These are phyloP conservation scores for Candida pini DNA, from an alignment of 805 yeast species.

Conservation along the genomic window DNA sequence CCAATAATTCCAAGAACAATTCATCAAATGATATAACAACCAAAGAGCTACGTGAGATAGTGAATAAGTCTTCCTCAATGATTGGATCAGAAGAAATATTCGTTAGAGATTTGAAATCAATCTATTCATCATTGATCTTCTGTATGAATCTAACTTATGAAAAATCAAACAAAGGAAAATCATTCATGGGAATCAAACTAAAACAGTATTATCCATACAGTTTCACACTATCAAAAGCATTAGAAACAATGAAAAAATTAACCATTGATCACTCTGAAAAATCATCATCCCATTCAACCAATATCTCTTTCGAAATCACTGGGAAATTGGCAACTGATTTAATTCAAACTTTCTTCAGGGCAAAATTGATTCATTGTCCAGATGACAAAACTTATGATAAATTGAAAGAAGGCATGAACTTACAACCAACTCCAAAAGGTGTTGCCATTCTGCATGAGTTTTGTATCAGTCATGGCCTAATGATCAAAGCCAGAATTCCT, in stretches of 20 bases:
- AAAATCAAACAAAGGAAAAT: conserved; percentile 10
- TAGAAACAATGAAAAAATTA: conserved; percentile 45
- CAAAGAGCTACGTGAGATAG: conserved; percentile 10
- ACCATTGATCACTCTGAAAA: conserved; percentile 42
- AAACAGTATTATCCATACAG: conserved; percentile 39
- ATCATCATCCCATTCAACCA: conserved; percentile 44
- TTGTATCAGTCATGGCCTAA: conserved; percentile 51
- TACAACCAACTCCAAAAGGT: conserved; percentile 94
- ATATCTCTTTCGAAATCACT: conserved; percentile 49
- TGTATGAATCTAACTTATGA: conserved; percentile 35
- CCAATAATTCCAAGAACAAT: too few species aligned
- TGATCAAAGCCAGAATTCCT: conserved; percentile 21
- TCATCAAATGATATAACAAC: too few species aligned
- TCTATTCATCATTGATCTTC: conserved; percentile 46
- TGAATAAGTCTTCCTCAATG: conserved; percentile 22
- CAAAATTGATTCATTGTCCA: conserved; percentile 69
- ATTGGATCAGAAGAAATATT: conserved; percentile 50
- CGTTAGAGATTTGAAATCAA: conserved; percentile 52
- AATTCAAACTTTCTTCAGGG: conserved; percentile 47
- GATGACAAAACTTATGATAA: conserved; percentile 58
- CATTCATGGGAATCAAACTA: conserved; percentile 10
- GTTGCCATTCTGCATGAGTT: conserved; percentile 61
- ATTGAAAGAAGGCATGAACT: conserved; percentile 35
- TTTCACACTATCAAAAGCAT: conserved; percentile 49
- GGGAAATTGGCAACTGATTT: conserved; percentile 41